Base-by-base conservation (phyloP, 495 filamentous ascomycete genomes). In the Trichoderma gamsii region DNA sequence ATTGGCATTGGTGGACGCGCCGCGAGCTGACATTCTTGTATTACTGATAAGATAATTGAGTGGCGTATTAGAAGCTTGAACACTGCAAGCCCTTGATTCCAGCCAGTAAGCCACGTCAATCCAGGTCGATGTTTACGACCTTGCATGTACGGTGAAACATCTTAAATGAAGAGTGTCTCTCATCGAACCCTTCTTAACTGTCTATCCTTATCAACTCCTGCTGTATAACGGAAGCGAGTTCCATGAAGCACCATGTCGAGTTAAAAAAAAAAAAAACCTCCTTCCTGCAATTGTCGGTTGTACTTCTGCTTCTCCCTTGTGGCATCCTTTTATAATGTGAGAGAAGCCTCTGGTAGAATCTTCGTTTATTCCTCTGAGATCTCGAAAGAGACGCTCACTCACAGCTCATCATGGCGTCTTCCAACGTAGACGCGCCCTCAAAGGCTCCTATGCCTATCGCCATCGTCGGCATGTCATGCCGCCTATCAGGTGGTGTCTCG, bases 401-500 rank as follows among this genome's bases (percentile, higher is more conserved):
- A 32, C 56, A 59, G 23, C 11, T 25, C 51, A 59, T 3, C 4
- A 61, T 61, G 23, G 7, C 25, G 27, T 61, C 56, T 16, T 29
- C 56, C 3, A 32, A 72, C 63, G 71, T 72, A 51, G 71, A 69
- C 70, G 69, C 70, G 69, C 72, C 65, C 67, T 69, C 72, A 21
- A 3, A 32, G 25, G 11, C 11, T 13, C 23, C 27, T 23, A 61
- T 61, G 56, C 83, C 85, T 21, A 82, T 87, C 59, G 85, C 85
- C 46, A 78, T 87, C 52, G 78, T 87, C n/a, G 85, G 85, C 38
- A 75, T 86, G 75, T 79, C 84, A 15, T 84, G 80, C 67, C 79
- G 79, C 29, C 80, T 86, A 65, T 81, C 85, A 0, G 81, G 82
- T 15, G 80, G 82, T 65, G 85, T 85, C 23, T 75, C 80, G n/a